These are phyloP conservation scores for Plantago ovata DNA, from an alignment of 257 asterid genomes.

Conservation along the genomic window DNA sequence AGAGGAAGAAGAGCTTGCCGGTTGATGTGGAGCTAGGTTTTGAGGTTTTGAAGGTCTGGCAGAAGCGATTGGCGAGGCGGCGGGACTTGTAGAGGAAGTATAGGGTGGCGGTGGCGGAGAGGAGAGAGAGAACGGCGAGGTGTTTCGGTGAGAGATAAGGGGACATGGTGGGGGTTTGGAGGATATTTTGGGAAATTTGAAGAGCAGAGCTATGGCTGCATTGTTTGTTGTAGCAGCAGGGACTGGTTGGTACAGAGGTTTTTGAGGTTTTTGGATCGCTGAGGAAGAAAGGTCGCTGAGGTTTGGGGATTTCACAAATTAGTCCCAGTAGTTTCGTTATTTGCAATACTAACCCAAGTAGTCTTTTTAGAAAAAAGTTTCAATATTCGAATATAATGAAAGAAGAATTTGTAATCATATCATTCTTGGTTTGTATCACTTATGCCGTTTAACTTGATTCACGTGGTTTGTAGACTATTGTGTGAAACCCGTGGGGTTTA, in stretches of 20 bases:
- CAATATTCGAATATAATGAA: too few relatives aligned
- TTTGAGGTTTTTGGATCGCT: background rate
- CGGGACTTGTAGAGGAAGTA: constrained; percentile 79
- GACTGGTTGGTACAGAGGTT: constrained; percentile 14
- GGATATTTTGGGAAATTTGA: constrained; percentile 13
- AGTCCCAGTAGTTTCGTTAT: too few relatives aligned
- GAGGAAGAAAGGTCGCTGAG: too few relatives aligned
- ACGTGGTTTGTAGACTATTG: too few relatives aligned
- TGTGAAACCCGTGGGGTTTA: too few relatives aligned
- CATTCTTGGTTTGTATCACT: too few relatives aligned
- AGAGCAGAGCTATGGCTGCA: constrained; percentile 8
- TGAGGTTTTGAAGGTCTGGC: constrained; percentile 19
- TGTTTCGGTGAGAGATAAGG: constrained; percentile 52
- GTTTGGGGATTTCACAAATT: too few relatives aligned
- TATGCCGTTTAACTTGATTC: too few relatives aligned
- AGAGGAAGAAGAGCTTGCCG: constrained; percentile 77
- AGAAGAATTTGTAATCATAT: too few relatives aligned
- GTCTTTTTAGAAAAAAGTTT: too few relatives aligned
- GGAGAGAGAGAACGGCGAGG: constrained; percentile 59
- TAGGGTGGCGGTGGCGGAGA: constrained; percentile 79
- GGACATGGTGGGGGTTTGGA: constrained; percentile 39
- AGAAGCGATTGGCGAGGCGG: constrained; percentile 54
- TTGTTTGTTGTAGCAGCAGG: background rate
- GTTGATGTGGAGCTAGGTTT: constrained; percentile 17
- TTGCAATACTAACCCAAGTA: too few relatives aligned